phyloP scores from a whole-genome alignment of 2,329 filamentous ascomycete species.

The Colletotrichum incanum region DNA sequence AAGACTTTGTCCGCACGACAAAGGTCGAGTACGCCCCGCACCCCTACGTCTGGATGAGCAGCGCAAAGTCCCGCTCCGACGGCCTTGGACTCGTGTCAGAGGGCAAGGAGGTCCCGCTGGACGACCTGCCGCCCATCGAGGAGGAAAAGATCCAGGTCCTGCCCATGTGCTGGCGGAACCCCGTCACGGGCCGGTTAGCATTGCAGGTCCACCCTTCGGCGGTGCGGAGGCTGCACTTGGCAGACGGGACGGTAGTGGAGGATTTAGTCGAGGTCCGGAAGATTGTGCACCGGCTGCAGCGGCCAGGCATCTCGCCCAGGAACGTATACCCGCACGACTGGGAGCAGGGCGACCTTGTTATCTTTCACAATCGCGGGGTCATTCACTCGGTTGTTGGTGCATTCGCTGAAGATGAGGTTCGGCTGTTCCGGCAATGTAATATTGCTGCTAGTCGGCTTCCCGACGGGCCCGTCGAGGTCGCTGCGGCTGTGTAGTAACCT shows the following conservation, averaged over 20 bases:
- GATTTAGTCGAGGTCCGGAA: slow-evolving; percentile 77
- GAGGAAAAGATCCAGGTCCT: slow-evolving; percentile 78
- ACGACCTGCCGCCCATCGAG: slow-evolving; percentile 77
- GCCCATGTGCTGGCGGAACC: slow-evolving; percentile 85
- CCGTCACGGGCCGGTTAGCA: slow-evolving; percentile 77
- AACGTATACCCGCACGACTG: slow-evolving; percentile 83
- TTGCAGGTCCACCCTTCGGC: slow-evolving; percentile 83
- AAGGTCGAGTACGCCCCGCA: slow-evolving; percentile 84
- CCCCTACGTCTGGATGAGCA: slow-evolving; percentile 87
- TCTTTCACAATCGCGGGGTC: slow-evolving; percentile 85
- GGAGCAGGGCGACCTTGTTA: slow-evolving; percentile 81
- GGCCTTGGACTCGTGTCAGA: slow-evolving; percentile 82
- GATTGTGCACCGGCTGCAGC: slow-evolving; percentile 78
- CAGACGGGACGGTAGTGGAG: slow-evolving; percentile 78
- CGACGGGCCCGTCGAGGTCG: slow-evolving; percentile 58
- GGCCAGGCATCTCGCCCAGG: slow-evolving; percentile 79
- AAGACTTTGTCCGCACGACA: slow-evolving; percentile 77
- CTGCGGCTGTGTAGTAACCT: slow-evolving; percentile 22
- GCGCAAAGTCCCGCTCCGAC: slow-evolving; percentile 75
- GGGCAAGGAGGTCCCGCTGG: slow-evolving; percentile 71
- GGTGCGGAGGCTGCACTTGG: slow-evolving; percentile 77
- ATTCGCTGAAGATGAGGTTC: slow-evolving; percentile 80
- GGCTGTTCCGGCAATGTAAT: slow-evolving; percentile 85
- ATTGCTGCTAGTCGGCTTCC: slow-evolving; percentile 76
- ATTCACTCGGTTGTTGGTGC: slow-evolving; percentile 83